Conservation (phyloP, 2,329 filamentous ascomycete genomes). For the Aspergillus flavus region DNA sequence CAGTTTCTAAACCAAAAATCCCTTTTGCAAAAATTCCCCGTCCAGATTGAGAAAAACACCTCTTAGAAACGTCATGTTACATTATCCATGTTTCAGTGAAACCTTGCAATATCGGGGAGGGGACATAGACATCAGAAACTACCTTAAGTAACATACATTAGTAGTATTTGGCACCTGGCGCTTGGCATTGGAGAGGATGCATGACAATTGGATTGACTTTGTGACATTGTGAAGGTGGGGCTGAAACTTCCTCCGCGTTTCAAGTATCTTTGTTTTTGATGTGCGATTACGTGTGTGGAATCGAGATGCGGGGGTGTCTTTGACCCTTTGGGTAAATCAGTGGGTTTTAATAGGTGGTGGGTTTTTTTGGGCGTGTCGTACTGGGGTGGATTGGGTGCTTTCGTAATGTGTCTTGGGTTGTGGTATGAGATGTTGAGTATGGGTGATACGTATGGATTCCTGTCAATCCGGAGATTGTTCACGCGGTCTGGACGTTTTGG, state of each 20-base stretch:
- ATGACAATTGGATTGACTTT: conserved; percentile 1
- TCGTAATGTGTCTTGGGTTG: background rate
- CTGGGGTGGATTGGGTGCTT: background rate
- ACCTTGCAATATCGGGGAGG: background rate
- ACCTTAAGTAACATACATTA: too few relatives aligned
- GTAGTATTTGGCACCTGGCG: too few relatives aligned
- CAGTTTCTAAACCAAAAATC: background rate
- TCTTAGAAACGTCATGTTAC: background rate
- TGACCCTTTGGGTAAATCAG: background rate
- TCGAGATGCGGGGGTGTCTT: background rate
- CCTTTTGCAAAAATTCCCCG: background rate
- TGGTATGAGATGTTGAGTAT: background rate
- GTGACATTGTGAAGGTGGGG: background rate
- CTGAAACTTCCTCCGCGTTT: conserved; percentile 1
- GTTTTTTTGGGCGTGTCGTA: background rate
- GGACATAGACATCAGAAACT: too few relatives aligned
- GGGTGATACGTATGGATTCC: background rate
- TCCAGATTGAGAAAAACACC: background rate
- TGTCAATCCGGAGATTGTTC: background rate
- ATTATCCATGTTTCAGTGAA: background rate
- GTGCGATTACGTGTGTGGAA: background rate
- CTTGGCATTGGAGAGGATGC: background rate
- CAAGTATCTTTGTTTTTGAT: background rate
- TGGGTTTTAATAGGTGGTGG: background rate
- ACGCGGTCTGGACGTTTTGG: background rate